Percentiles rank a stretch among this genome's conserved stretches.
Conservation (phyloP, 306 rosid genomes). For the Castanea mollissima region DNA sequence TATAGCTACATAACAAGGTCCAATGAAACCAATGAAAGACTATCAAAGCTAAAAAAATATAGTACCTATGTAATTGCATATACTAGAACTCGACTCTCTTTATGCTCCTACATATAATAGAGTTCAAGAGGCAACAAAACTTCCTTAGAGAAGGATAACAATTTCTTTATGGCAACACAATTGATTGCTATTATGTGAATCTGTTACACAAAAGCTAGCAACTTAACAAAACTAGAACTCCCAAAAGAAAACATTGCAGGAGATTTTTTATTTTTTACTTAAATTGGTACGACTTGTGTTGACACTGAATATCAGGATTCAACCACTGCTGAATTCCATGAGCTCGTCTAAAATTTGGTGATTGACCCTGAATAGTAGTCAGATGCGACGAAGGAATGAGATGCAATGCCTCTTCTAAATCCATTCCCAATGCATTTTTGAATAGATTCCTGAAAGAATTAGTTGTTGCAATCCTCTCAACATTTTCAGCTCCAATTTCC, state of each 20-base stretch:
- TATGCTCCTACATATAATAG: no score
- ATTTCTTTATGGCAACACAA: no score
- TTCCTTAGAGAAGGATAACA: no score
- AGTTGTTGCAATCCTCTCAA: conserved; percentile 20
- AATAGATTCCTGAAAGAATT: conserved; percentile 5
- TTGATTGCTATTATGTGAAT: no score
- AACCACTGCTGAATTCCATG: conserved; percentile 31
- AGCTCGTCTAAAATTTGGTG: background rate
- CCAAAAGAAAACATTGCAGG: no score
- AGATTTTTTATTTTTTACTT: background rate
- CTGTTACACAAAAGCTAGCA: no score
- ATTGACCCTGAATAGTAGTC: conserved; percentile 2
- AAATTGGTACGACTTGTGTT: background rate
- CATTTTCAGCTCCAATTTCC: conserved; percentile 11
- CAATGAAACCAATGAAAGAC: no score
- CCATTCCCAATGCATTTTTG: background rate
- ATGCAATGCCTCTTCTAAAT: conserved; percentile 20
- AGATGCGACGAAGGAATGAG: conserved; percentile 33
- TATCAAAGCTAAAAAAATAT: no score
- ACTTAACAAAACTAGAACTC: background rate
- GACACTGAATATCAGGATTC: conserved; percentile 7
- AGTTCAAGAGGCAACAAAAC: no score
- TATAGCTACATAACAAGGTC: no score
- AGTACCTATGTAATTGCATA: no score
- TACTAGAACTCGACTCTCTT: no score